Evolutionary conservation across 2,329 filamentous ascomycete species (phyloP).

Genomic region (Mollisia scopiformis): DNA sequence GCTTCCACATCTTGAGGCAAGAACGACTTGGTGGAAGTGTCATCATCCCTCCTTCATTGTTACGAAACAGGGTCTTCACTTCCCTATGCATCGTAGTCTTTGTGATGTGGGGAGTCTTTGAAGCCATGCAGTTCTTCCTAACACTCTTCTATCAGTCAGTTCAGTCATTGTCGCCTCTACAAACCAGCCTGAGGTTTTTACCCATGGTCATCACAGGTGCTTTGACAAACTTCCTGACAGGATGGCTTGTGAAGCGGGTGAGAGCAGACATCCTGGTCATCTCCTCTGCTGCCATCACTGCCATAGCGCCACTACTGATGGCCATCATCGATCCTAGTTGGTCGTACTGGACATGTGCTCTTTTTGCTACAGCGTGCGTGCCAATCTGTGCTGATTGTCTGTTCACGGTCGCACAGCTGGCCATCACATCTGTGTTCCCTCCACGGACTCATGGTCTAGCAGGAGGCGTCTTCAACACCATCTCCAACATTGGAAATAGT

Average conservation of each 20-base stretch:
- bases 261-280: conserved; percentile 46
- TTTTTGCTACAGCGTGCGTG: conserved; percentile 45
- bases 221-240: conserved; percentile 47
- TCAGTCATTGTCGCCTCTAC: conserved; percentile 20
- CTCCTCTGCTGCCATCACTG: conserved; percentile 39
- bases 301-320: conserved; percentile 47
- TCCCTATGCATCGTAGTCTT: conserved; percentile 39
- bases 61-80: conserved; percentile 37
- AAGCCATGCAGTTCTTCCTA: conserved; percentile 33
- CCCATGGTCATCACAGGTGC: conserved; percentile 44
- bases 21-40: conserved; percentile 30
- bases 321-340: conserved; percentile 46
- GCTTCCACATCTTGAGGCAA: conserved; percentile 32
- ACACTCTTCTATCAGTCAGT: conserved; percentile 33
- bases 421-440: conserved; percentile 56
- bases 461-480: conserved; percentile 64
- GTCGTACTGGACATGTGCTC: conserved; percentile 50
- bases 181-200: conserved; percentile 43
- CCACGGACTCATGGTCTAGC: conserved; percentile 60
- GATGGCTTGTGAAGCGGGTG: conserved; percentile 47
- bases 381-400: conserved; percentile 47
- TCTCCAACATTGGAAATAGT: conserved; percentile 56
- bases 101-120: conserved; percentile 36
- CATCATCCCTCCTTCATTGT: conserved; percentile 40
- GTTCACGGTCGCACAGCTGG: conserved; percentile 58